These are phyloP conservation scores for Eurotiales sp. DNA, from an alignment of 2,329 filamentous ascomycete genomes.

Conservation along the genomic window DNA sequence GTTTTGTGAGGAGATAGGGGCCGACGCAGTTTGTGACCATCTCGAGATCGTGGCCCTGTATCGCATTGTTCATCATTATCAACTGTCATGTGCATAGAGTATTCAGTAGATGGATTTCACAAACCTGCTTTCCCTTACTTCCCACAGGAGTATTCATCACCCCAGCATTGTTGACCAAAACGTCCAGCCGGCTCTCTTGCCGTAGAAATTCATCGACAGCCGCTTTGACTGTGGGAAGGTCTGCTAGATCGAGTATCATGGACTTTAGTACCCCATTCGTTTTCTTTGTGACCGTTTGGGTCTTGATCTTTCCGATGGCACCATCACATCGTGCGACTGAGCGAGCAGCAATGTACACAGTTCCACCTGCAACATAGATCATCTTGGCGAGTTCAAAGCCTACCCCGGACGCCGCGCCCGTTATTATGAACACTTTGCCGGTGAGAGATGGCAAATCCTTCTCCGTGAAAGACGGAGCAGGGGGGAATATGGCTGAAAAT, in stretches of 20 bases:
- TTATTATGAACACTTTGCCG: slow-evolving; percentile 36
- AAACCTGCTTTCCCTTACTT: slow-evolving; percentile 3
- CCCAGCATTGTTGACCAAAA: slow-evolving; percentile 41
- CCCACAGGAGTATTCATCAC: slow-evolving; percentile 34
- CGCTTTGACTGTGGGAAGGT: slow-evolving; percentile 14
- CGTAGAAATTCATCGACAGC: slow-evolving; percentile 31
- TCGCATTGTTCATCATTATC: not conserved
- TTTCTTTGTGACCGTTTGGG: not conserved
- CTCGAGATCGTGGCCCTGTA: slow-evolving; percentile 34
- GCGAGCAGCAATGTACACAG: slow-evolving; percentile 40
- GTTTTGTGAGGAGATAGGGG: slow-evolving; percentile 38
- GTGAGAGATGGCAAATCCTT: not conserved
- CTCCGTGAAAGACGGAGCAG: not conserved
- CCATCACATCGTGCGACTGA: not conserved
- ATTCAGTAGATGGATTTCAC: slow-evolving; percentile 11
- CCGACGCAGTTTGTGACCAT: slow-evolving; percentile 41
- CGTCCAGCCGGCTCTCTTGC: slow-evolving; percentile 36
- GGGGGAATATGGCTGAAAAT: slow-evolving; percentile 6
- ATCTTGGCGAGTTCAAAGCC: slow-evolving; percentile 38
- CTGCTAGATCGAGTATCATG: slow-evolving; percentile 1
- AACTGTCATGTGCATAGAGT: not conserved
- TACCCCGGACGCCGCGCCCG: slow-evolving; percentile 36
- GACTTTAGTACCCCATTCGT: not conserved
- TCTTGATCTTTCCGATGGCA: slow-evolving; percentile 2
- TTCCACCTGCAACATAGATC: slow-evolving; percentile 41